Base-by-base conservation (phyloP, 2,329 filamentous ascomycete genomes). In the Ceratocystis ficicola region DNA sequence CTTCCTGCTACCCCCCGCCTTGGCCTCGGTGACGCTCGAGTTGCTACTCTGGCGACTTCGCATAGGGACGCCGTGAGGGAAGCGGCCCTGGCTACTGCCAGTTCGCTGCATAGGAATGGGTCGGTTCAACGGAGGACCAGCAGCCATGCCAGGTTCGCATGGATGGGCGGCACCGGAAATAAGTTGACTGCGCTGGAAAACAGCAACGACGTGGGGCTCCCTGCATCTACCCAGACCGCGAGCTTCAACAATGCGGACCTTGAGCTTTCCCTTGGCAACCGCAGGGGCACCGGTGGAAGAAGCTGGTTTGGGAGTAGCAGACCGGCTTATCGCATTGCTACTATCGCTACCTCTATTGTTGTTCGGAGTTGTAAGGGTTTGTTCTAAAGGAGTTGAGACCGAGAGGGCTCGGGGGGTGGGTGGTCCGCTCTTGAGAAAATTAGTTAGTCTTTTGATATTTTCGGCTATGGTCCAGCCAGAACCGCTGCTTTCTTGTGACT, bases 141-240 rank as follows among this genome's bases (percentile, higher is more conserved):
- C 64, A 44, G 82, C 81, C 65, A 78, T 73, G 60, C 71, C 78
- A 44, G 84, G 81, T 57, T 88, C 86, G 41, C 81, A 79, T 28
- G 81, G 76, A 65, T 80, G 79, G 44, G 86, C 84, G 12, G 92
- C 89, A 66, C 89, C 87, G 0, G 94, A 97, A 66, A 99, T 96
- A 71, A 95, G 87, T 75, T 99, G 94, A 73, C 93, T 96, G 74
- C 90, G 89, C 75, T 99, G 94, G 73, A 97, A 99, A 30, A 96
- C 92, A 67, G 89, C 95, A 10, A 99, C 91, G 64, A 96, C 90
- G 72, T 99, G 99, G 1, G 94, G 94, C 72, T 96, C 90, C 67
- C 86, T 85, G 73, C 90, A 90, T 67, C 86, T 89, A 68, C 88
- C 83, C 64, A 99, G 77, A 8, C 89, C 90, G 71, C 90, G 83